These are phyloP conservation scores for Trypanosoma mega DNA, from an alignment of 208 protist species.

Conservation along the genomic window DNA sequence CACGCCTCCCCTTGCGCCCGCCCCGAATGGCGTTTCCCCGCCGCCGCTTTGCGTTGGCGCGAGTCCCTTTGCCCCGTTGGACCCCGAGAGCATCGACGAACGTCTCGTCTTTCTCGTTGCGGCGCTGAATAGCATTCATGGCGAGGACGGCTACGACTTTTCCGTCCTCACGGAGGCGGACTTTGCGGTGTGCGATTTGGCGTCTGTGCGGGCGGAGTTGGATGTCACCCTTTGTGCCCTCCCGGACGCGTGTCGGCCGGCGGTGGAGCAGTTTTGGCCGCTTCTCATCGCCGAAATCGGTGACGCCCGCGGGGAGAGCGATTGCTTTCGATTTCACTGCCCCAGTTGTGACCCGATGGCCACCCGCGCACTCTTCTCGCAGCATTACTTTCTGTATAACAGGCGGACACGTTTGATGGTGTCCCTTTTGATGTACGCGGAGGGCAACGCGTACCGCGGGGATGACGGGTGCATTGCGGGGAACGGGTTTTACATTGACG, in stretches of 20 bases:
- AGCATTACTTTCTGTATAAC: conserved; percentile 78
- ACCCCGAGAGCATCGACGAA: conserved; percentile 51
- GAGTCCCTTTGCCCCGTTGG: conserved; percentile 17
- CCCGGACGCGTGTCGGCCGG: conserved; percentile 42
- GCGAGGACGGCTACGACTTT: conserved; percentile 79
- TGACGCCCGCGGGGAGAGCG: conserved; percentile 49
- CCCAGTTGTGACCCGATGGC: conserved; percentile 68
- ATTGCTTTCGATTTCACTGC: conserved; percentile 69
- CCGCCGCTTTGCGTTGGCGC: conserved; percentile 24
- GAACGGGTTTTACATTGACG: conserved; percentile 23
- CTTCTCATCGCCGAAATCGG: conserved; percentile 45
- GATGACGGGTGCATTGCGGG: conserved; percentile 43
- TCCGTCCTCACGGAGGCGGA: conserved; percentile 62
- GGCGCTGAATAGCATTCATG: conserved; percentile 69
- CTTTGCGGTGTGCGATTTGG: conserved; percentile 56
- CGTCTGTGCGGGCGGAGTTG: conserved; percentile 44
- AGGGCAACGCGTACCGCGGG: conserved; percentile 65
- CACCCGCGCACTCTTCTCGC: conserved; percentile 47
- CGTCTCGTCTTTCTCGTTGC: conserved; percentile 70
- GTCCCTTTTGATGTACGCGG: conserved; percentile 50
- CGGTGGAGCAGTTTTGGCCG: conserved; percentile 62
- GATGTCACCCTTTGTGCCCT: conserved; percentile 40
- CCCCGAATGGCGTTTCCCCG: conserved; percentile 17
- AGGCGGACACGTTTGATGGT: conserved; percentile 58
- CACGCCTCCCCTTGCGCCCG: conserved; percentile 55